phyloP scores from a whole-genome alignment of 306 rosid species.

The Heteromeles arbutifolia region DNA sequence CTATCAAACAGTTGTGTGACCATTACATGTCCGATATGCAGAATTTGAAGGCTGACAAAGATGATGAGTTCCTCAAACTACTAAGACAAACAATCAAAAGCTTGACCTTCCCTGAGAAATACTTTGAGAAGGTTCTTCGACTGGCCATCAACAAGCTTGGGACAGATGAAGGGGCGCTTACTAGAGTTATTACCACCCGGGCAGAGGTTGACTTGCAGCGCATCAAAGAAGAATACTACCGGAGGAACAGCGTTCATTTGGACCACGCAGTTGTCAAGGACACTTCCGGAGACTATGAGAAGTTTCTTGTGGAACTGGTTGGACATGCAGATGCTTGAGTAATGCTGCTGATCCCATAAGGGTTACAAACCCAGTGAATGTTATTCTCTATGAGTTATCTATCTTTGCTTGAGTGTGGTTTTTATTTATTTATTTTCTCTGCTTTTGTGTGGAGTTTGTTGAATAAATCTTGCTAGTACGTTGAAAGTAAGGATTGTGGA shows the following conservation, averaged over 20 bases:
- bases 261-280: constrained; percentile 54
- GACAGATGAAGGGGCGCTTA: constrained; percentile 75
- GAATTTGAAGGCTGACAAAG: constrained; percentile 67
- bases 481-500: not conserved
- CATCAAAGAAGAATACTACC: constrained; percentile 69
- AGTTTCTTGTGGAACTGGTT: constrained; percentile 56
- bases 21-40: constrained; percentile 18
- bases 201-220: constrained; percentile 79
- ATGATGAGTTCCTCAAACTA: constrained; percentile 60
- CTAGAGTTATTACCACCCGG: constrained; percentile 76
- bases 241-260: constrained; percentile 71
- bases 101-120: constrained; percentile 68
- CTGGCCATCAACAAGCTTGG: constrained; percentile 63
- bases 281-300: constrained; percentile 70
- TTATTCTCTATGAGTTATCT: not conserved
- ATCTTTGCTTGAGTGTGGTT: not conserved
- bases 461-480: not conserved
- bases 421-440: not conserved
- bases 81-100: constrained; percentile 59
- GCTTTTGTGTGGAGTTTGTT: not conserved
- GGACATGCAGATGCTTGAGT: constrained; percentile 51
- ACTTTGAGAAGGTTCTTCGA: constrained; percentile 56
- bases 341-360: not conserved
- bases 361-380: not conserved
- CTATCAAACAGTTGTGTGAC: not conserved